Conservation (phyloP, 148 eudicot species). For the Bassia scoparia region DNA sequence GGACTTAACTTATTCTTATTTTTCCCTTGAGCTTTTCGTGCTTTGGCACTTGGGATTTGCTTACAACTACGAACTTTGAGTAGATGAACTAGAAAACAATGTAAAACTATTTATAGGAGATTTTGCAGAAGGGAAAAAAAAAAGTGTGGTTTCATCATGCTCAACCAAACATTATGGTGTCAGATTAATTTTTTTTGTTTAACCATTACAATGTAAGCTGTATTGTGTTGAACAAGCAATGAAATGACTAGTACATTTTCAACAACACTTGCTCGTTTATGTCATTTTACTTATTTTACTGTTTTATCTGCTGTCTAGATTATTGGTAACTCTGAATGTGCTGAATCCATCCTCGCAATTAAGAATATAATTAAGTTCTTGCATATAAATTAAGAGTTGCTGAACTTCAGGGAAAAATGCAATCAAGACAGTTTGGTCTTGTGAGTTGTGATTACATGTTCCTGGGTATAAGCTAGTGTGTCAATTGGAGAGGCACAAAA, state of each 20-base stretch:
- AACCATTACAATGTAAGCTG: conserved; percentile 19
- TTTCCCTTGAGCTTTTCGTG: conserved; percentile 11
- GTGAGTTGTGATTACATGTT: too few relatives aligned
- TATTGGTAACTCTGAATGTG: not conserved
- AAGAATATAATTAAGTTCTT: too few relatives aligned
- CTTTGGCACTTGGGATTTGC: conserved; percentile 22
- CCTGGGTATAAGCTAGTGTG: too few relatives aligned
- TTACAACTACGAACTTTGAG: conserved; percentile 16
- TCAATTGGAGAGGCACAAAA: too few relatives aligned
- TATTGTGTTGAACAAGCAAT: conserved; percentile 27
- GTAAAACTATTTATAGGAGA: conserved; percentile 29
- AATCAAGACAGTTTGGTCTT: too few relatives aligned
- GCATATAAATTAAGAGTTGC: too few relatives aligned
- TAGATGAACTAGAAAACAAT: conserved; percentile 14
- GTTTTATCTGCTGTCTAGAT: not conserved
- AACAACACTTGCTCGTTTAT: not conserved
- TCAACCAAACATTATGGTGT: conserved; percentile 18
- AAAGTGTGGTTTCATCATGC: conserved; percentile 14
- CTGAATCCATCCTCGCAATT: too few relatives aligned
- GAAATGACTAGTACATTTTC: conserved; percentile 6
- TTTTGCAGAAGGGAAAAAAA: conserved; percentile 14
- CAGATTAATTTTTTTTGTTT: conserved; percentile 21
- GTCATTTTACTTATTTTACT: not conserved
- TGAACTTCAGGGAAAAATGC: too few relatives aligned
- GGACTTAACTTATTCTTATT: not conserved